phyloP scores from a whole-genome alignment of 768 basidiomycete genomes.

The Hydnomerulius pinastri region DNA sequence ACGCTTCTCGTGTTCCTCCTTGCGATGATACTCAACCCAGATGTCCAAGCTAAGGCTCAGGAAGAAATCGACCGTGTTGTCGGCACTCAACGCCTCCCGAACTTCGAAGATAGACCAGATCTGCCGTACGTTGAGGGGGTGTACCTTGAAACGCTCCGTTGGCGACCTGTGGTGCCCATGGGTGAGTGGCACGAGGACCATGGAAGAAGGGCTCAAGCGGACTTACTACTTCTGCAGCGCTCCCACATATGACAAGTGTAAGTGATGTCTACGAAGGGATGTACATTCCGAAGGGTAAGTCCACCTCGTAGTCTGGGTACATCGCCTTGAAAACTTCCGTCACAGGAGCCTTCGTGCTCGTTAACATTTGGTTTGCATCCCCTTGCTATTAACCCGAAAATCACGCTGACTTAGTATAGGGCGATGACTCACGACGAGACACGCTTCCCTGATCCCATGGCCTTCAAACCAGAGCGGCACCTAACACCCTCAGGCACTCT shows the following conservation, averaged over 20 bases:
- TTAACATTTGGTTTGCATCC: constrained; percentile 25
- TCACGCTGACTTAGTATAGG: constrained; percentile 27
- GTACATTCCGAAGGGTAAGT: constrained; percentile 31
- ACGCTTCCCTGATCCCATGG: constrained; percentile 51
- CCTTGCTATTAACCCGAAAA: not conserved
- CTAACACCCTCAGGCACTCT: constrained; percentile 29
- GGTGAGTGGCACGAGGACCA: constrained; percentile 21
- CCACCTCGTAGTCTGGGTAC: not conserved
- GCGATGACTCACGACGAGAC: constrained; percentile 51
- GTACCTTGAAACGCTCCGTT: constrained; percentile 33
- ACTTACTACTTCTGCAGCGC: constrained; percentile 9
- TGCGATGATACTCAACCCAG: constrained; percentile 35
- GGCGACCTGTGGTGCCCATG: constrained; percentile 29
- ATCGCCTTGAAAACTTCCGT: not conserved
- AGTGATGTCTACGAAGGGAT: constrained; percentile 32
- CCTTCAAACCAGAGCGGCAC: constrained; percentile 60
- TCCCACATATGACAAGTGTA: constrained; percentile 23
- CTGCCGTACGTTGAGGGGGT: constrained; percentile 36
- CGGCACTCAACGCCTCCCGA: constrained; percentile 31
- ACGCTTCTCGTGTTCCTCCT: constrained; percentile 29
- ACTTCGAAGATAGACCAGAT: constrained; percentile 23
- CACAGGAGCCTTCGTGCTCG: constrained; percentile 22
- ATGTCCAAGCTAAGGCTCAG: constrained; percentile 31
- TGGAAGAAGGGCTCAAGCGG: not conserved
- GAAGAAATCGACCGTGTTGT: constrained; percentile 34